A percentile compares a stretch with the other conserved stretches of the same genome.
These are phyloP conservation scores for Kluyveromyces lactis DNA, from an alignment of 805 yeast species.

Conservation along the genomic window DNA sequence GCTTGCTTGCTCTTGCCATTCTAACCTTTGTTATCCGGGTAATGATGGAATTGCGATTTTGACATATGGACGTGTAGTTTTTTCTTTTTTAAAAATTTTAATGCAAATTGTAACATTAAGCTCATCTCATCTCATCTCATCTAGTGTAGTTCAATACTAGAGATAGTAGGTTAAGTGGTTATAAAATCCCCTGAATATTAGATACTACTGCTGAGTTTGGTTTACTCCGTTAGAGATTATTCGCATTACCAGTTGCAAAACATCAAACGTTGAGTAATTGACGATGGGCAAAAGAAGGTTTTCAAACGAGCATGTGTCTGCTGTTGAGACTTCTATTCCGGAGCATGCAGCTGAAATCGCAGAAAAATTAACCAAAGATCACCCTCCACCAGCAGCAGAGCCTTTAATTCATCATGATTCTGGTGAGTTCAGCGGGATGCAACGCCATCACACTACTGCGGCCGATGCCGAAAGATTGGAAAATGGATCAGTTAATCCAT, in stretches of 20 bases:
- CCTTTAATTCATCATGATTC: slow-evolving; percentile 48
- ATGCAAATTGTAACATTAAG: background rate
- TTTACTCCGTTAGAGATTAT: no score
- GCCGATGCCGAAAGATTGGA: slow-evolving; percentile 53
- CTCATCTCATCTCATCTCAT: background rate
- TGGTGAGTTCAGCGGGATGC: slow-evolving; percentile 50
- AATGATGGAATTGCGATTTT: no score
- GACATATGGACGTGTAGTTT: background rate
- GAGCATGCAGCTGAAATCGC: slow-evolving; percentile 63
- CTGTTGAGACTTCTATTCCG: slow-evolving; percentile 44
- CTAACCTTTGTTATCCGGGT: no score
- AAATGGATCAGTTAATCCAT: slow-evolving; percentile 58
- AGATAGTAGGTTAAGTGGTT: no score
- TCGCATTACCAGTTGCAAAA: no score
- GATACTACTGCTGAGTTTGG: no score
- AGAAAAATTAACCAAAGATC: slow-evolving; percentile 42
- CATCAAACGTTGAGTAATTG: no score
- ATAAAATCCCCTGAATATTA: no score
- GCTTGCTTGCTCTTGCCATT: no score
- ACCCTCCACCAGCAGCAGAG: slow-evolving; percentile 37
- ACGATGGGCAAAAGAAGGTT: slow-evolving; percentile 25
- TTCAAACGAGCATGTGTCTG: slow-evolving; percentile 24
- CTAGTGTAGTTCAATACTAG: no score
- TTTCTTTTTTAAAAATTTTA: slow-evolving; percentile 2
- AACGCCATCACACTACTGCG: slow-evolving; percentile 60